A percentile compares a stretch with the other conserved stretches of the same genome.
phyloP scores from a whole-genome alignment of 805 yeast species.

The Kodamaea kaohsiungensis region DNA sequence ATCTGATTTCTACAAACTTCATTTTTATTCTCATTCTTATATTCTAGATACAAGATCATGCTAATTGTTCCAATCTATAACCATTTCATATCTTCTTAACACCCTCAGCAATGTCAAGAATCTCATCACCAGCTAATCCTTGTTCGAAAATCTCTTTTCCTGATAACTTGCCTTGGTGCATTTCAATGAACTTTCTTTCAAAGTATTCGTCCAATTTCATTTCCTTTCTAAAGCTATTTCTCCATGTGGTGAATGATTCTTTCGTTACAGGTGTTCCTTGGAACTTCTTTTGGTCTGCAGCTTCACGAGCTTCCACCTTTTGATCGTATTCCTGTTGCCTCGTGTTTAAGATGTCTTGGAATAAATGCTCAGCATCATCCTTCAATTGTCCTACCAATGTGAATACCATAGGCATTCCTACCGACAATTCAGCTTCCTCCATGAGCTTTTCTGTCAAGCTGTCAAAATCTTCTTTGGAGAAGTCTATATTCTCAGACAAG shows the following conservation, averaged over 20 bases:
- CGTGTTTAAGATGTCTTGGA: slow-evolving; percentile 54
- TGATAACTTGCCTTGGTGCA: slow-evolving; percentile 75
- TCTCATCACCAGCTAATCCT: slow-evolving; percentile 72
- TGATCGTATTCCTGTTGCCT: slow-evolving; percentile 61
- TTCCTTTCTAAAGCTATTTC: slow-evolving; percentile 68
- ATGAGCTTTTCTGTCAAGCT: slow-evolving; percentile 40
- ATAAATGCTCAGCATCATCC: slow-evolving; percentile 74
- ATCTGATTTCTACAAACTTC: too few species aligned
- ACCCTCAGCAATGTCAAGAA: not conserved
- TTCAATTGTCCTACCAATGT: slow-evolving; percentile 75
- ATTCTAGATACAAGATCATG: not conserved
- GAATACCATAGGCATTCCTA: slow-evolving; percentile 93
- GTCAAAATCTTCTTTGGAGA: slow-evolving; percentile 50
- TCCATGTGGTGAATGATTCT: slow-evolving; percentile 76
- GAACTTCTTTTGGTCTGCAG: slow-evolving; percentile 86
- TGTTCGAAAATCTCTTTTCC: slow-evolving; percentile 89
- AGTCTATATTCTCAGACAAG: slow-evolving; percentile 58
- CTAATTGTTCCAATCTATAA: not conserved
- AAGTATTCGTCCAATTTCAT: slow-evolving; percentile 66
- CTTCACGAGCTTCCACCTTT: slow-evolving; percentile 63
- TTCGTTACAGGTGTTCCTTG: slow-evolving; percentile 85
- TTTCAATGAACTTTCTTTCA: slow-evolving; percentile 48
- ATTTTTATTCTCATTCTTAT: not conserved
- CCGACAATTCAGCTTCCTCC: slow-evolving; percentile 69
- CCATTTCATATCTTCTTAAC: not conserved